Evolutionary conservation across 371 early-diverging fungal genomes (phyloP).

Genomic region (Polyrhizophydium stewartii): DNA sequence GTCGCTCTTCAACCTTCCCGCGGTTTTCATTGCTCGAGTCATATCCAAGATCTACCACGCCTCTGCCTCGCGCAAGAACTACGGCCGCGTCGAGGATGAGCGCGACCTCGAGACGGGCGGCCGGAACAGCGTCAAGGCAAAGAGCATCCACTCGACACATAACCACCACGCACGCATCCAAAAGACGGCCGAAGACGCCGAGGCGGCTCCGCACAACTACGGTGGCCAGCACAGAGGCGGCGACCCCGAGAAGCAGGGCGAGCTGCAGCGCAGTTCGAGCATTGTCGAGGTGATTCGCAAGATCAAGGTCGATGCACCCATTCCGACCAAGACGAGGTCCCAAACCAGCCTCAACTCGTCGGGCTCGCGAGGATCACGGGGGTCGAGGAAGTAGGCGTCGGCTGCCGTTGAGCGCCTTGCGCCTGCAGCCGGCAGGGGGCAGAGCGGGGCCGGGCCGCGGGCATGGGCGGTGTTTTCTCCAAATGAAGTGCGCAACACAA

Average conservation of each 20-base stretch:
- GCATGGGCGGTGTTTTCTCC: no score
- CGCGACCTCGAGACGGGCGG: not conserved
- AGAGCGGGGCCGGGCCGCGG: no score
- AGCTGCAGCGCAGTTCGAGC: not conserved
- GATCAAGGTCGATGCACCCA: not conserved
- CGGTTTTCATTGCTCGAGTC: slow-evolving; percentile 66
- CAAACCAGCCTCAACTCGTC: not conserved
- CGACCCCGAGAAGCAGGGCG: not conserved
- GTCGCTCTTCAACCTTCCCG: slow-evolving; percentile 80
- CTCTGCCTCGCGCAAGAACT: not conserved
- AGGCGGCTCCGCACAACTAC: not conserved
- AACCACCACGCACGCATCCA: not conserved
- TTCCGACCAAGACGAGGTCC: slow-evolving; percentile 1
- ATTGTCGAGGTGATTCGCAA: not conserved
- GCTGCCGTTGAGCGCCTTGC: no score
- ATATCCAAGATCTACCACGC: slow-evolving; percentile 15
- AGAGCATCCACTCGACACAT: not conserved
- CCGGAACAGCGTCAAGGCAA: not conserved
- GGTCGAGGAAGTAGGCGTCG: no score
- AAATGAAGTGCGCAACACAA: no score
- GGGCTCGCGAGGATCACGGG: no score
- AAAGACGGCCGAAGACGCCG: slow-evolving; percentile 3
- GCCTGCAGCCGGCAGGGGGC: no score
- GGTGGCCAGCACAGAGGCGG: not conserved
- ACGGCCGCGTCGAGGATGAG: not conserved